Conservation (phyloP, 1,284 basidiomycete genomes). For the Bjerkandera adusta region DNA sequence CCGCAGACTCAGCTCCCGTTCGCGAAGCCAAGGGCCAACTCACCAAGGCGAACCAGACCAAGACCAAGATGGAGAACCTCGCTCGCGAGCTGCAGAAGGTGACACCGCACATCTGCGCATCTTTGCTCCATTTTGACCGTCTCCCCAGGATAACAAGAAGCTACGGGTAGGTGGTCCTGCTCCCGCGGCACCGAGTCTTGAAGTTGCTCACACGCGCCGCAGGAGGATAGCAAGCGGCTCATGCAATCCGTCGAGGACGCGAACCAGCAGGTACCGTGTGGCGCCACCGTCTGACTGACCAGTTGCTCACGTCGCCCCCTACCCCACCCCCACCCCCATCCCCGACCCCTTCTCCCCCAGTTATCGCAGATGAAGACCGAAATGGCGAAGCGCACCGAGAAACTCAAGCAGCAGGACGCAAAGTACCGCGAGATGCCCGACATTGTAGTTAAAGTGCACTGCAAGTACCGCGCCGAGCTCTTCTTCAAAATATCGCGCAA, state of each 20-base stretch:
- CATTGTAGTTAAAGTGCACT: conserved; percentile 81
- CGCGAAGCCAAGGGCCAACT: conserved; percentile 72
- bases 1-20: conserved; percentile 2
- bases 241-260: conserved; percentile 77
- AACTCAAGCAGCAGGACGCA: conserved; percentile 68
- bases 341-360: conserved; percentile 34
- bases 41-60: conserved; percentile 81
- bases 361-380: conserved; percentile 75
- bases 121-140: conserved; percentile 14
- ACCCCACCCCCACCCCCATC: neutral
- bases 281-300: conserved; percentile 16
- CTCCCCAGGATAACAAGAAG: conserved; percentile 74
- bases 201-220: conserved; percentile 20
- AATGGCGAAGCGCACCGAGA: conserved; percentile 72
- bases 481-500: conserved; percentile 89
- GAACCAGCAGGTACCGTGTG: conserved; percentile 77
- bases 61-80: conserved; percentile 84
- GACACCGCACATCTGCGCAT: conserved; percentile 17
- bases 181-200: conserved; percentile 8
- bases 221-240: conserved; percentile 82
- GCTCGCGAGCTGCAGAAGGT: conserved; percentile 85
- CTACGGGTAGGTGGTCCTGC: conserved; percentile 55
- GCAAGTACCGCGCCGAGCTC: conserved; percentile 81
- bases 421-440: conserved; percentile 79
- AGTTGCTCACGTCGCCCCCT: conserved; percentile 1